Evolutionary conservation across 306 rosid species (phyloP).

Genomic region (Quercus rubra): DNA sequence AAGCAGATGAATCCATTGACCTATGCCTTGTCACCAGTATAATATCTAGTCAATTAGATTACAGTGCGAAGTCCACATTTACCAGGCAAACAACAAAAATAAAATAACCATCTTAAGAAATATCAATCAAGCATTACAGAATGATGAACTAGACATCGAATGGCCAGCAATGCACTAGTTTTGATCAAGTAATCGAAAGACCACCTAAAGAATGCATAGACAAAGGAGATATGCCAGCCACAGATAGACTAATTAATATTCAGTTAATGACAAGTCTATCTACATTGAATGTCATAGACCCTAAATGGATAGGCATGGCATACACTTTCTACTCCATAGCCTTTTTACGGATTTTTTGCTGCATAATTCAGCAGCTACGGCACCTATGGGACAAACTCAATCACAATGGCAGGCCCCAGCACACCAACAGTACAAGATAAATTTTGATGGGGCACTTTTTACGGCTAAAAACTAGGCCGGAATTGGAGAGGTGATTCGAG

Average conservation of each 20-base stretch:
- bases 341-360: no score
- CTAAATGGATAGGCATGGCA: not conserved
- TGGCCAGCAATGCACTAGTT: not conserved
- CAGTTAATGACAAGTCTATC: not conserved
- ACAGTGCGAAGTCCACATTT: not conserved
- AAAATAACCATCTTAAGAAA: not conserved
- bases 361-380: no score
- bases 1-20: constrained; percentile 32
- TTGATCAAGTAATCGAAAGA: not conserved
- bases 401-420: no score
- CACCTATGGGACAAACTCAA: no score
- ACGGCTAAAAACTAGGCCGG: no score
- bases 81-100: not conserved
- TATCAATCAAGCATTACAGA: not conserved
- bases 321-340: not conserved
- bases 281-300: not conserved
- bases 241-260: not conserved
- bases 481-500: no score
- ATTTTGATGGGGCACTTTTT: no score
- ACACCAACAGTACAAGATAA: no score
- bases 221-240: not conserved
- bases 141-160: not conserved
- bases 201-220: not conserved
- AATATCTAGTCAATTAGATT: constrained; percentile 22
- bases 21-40: constrained; percentile 42